These are phyloP conservation scores for Pseudocercospora pini-densiflorae DNA, from an alignment of 2,329 filamentous ascomycete species.

Conservation along the genomic window DNA sequence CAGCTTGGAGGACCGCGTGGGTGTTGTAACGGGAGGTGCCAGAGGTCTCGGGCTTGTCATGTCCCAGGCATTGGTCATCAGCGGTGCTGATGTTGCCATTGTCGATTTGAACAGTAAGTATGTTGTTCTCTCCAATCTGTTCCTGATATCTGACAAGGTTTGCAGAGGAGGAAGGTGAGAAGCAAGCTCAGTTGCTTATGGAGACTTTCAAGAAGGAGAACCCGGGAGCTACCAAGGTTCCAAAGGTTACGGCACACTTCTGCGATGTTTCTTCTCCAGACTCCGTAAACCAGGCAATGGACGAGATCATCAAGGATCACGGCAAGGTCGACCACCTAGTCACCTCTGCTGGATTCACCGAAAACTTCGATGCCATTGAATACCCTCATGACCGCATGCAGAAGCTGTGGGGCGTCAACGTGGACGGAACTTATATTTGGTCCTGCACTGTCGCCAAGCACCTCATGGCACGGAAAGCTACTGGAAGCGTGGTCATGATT, in stretches of 20 bases:
- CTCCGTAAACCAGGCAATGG: conserved; percentile 75
- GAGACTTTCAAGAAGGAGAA: conserved; percentile 79
- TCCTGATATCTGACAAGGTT: neutral
- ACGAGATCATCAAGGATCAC: conserved; percentile 70
- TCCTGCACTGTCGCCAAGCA: conserved; percentile 84
- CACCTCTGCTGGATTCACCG: conserved; percentile 94
- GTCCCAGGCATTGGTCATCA: conserved; percentile 87
- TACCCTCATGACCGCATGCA: conserved; percentile 91
- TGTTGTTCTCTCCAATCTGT: too few relatives aligned
- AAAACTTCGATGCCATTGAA: conserved; percentile 89
- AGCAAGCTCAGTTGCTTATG: conserved; percentile 74
- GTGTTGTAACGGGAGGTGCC: conserved; percentile 87
- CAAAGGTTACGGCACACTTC: conserved; percentile 87
- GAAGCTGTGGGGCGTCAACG: conserved; percentile 93
- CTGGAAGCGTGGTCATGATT: conserved; percentile 91
- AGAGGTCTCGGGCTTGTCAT: conserved; percentile 89
- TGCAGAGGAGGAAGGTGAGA: conserved; percentile 79
- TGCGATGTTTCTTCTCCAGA: conserved; percentile 82
- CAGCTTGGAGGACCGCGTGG: conserved; percentile 82
- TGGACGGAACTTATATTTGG: conserved; percentile 90
- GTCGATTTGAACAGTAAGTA: conserved; percentile 90
- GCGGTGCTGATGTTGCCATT: conserved; percentile 86
- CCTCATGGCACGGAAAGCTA: conserved; percentile 77
- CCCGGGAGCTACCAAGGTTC: conserved; percentile 72
- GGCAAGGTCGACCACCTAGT: conserved; percentile 89